Conservation (phyloP, 371 early-diverging fungal genomes). For the Mycotypha africana region DNA sequence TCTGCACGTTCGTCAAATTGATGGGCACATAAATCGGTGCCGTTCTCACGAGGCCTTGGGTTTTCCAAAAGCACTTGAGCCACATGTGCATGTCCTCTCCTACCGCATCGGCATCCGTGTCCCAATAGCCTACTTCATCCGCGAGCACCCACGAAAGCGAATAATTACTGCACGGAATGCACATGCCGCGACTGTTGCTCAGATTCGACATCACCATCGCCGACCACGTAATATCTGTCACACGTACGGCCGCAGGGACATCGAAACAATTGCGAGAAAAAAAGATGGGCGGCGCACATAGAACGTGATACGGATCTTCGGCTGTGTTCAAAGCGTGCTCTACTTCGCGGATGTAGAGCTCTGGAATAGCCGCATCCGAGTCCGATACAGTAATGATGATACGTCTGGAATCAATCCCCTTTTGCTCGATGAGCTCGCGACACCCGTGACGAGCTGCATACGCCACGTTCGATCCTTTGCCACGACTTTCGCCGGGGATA, state of each 20-base stretch:
- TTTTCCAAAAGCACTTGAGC: constrained; percentile 75
- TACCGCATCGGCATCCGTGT: constrained; percentile 71
- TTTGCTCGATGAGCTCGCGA: constrained; percentile 15
- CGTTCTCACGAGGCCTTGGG: constrained; percentile 59
- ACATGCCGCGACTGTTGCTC: constrained; percentile 55
- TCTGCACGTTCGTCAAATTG: constrained; percentile 71
- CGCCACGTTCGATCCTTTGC: constrained; percentile 71
- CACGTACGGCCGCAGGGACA: constrained; percentile 71
- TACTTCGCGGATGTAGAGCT: constrained; percentile 32
- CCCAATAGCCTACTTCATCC: constrained; percentile 72
- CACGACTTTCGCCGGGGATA: constrained; percentile 65
- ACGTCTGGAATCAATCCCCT: constrained; percentile 32
- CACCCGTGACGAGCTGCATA: constrained; percentile 55
- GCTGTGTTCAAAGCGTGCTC: constrained; percentile 33
- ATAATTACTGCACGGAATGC: constrained; percentile 75
- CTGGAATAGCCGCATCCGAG: constrained; percentile 43
- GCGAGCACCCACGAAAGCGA: constrained; percentile 66
- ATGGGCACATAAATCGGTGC: constrained; percentile 71
- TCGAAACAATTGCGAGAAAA: constrained; percentile 72
- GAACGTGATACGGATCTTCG: constrained; percentile 38
- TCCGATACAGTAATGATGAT: constrained; percentile 58
- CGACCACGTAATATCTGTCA: constrained; percentile 77
- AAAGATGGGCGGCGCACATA: constrained; percentile 70
- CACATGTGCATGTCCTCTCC: constrained; percentile 88
- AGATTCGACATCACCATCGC: constrained; percentile 76